Base-by-base conservation (phyloP, 345 rosid genomes). In the Gossypium mustelinum region DNA sequence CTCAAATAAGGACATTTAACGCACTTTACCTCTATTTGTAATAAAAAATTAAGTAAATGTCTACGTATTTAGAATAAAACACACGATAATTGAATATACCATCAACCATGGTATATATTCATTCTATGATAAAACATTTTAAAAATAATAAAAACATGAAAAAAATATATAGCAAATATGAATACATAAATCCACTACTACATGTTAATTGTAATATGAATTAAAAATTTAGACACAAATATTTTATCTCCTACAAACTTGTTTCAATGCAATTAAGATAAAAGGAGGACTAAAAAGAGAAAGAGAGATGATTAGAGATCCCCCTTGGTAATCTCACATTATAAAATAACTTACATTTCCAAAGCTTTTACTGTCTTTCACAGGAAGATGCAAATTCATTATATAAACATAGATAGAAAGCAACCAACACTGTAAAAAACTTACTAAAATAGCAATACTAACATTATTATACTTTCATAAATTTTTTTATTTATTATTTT, bases 331-430 rank as follows among this genome's bases (percentile, higher is more conserved):
- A 78, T 54, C 72, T 72, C 79, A 80, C 76, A 70, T 51, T 60
- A 75, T 57, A 22, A 79, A 61, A 56, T 29, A 60, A 59, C 84
- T 84, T 79, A 77, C 84, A 80, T 85, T 87, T 69, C 85, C 86
- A 81, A 85, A 25, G 86, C 73, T 51, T 76, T 57, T 45, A 34
- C 65, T 78, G 75, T 65, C 74, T 72, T 64, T 75, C 71, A 59
- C 81, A 58, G 62, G 22, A 62, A 75, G 58, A 48, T 69, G 69
- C 74, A 79, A 77, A 74, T 68, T 63, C 60, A 79, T 77, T 70
- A 71, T 75, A 54, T 41, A 39, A 74, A 66, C 74, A 80, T 45
- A 48, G 69, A 54, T 45, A 48, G 69, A 59, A 63, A 79, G 22
- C 59, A 56, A 25, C 71, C 72, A 75, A 25, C 76, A 48, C 24